Evolutionary conservation across 371 early-diverging fungal species (phyloP).

Genomic region (Phascolomyces articulosus): DNA sequence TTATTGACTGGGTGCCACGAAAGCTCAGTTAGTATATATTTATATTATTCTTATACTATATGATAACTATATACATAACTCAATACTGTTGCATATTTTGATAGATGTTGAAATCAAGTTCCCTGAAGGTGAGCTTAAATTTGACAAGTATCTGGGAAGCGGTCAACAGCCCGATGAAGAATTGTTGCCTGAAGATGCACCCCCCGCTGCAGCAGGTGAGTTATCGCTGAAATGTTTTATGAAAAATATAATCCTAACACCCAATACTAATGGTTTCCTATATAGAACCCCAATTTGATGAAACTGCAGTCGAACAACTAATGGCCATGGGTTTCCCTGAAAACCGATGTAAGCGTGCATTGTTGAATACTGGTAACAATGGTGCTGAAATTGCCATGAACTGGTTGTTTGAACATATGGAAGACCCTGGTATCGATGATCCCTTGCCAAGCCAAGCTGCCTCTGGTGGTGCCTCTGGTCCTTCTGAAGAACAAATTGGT

Average conservation of each 20-base stretch:
- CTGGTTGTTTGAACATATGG: constrained; percentile 96
- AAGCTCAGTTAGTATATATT: constrained; percentile 63
- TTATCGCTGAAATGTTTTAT: not conserved
- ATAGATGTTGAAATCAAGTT: constrained; percentile 64
- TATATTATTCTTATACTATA: no score
- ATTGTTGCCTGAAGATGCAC: constrained; percentile 72
- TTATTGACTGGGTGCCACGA: constrained; percentile 88
- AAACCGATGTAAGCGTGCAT: constrained; percentile 79
- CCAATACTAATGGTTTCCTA: constrained; percentile 14
- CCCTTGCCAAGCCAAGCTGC: constrained; percentile 29
- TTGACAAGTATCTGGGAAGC: constrained; percentile 65
- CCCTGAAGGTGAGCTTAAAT: constrained; percentile 50
- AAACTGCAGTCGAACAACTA: constrained; percentile 71
- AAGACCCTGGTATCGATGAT: constrained; percentile 75
- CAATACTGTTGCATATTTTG: no score
- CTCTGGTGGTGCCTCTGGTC: constrained; percentile 7
- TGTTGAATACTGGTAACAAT: constrained; percentile 78
- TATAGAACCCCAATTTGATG: constrained; percentile 65
- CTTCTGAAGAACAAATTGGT: constrained; percentile 48
- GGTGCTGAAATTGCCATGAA: constrained; percentile 90
- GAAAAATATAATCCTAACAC: no score
- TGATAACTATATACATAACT: no score
- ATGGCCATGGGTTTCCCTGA: constrained; percentile 92
- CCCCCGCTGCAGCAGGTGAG: constrained; percentile 18
- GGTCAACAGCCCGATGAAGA: constrained; percentile 79